Percentiles rank a stretch among this genome's conserved stretches.
Conservation (phyloP, 441 rosid genomes). For the Croton setiger region DNA sequence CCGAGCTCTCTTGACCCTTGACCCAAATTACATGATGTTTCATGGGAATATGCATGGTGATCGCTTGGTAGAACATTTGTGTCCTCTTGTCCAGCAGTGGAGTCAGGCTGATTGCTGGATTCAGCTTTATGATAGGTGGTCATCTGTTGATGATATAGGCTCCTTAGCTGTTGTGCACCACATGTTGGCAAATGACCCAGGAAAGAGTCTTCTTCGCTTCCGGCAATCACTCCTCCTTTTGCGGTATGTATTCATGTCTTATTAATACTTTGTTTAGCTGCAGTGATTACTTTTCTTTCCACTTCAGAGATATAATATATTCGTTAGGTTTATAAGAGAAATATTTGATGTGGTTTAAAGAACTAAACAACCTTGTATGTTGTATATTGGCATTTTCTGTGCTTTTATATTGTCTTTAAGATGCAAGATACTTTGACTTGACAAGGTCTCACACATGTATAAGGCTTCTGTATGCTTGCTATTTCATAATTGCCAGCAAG, state of each 20-base stretch:
- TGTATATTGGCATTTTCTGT: too few relatives aligned
- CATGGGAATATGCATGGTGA: slow-evolving; percentile 68
- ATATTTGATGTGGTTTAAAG: not conserved
- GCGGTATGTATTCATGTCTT: slow-evolving; percentile 32
- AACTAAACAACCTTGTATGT: not conserved
- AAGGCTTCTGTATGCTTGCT: not conserved
- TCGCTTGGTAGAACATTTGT: slow-evolving; percentile 65
- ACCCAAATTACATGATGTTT: slow-evolving; percentile 77
- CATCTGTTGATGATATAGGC: slow-evolving; percentile 94
- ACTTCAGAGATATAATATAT: not conserved
- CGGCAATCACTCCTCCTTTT: slow-evolving; percentile 95
- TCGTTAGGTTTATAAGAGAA: not conserved
- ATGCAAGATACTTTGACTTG: slow-evolving; percentile 2
- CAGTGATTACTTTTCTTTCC: not conserved
- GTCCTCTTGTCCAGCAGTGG: slow-evolving; percentile 71
- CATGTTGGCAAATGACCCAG: slow-evolving; percentile 88
- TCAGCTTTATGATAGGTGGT: slow-evolving; percentile 95
- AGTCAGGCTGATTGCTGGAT: slow-evolving; percentile 97
- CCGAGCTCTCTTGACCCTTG: slow-evolving; percentile 79
- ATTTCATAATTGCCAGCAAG: not conserved
- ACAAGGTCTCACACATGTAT: not conserved
- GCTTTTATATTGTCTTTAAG: not conserved
- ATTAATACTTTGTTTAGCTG: slow-evolving; percentile 3
- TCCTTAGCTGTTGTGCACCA: slow-evolving; percentile 90
- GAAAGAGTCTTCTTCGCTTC: slow-evolving; percentile 81